phyloP scores from a whole-genome alignment of 176 grass and related monocot genomes.

The Aechmea fasciata region DNA sequence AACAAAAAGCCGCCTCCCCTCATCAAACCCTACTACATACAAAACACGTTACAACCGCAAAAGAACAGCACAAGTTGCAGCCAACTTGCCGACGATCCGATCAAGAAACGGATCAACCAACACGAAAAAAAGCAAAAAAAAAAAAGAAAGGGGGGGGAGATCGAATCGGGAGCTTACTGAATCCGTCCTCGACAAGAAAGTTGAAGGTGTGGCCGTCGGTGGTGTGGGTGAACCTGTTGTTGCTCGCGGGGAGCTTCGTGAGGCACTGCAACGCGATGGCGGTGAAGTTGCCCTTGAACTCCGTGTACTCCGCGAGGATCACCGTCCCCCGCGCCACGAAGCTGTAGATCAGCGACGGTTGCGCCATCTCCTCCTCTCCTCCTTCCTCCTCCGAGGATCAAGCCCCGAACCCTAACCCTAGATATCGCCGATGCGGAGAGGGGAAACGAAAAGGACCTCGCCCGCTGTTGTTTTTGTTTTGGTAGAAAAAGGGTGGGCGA shows the following conservation, averaged over 20 bases:
- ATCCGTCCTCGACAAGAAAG: constrained; percentile 93
- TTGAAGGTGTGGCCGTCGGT: constrained; percentile 96
- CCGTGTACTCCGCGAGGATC: constrained; percentile 80
- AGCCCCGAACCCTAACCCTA: background rate
- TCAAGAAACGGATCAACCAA: constrained; percentile 1
- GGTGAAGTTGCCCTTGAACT: constrained; percentile 94
- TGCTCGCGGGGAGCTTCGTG: constrained; percentile 79
- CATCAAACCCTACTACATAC: too few species aligned
- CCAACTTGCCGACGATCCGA: background rate
- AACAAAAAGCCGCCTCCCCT: too few species aligned
- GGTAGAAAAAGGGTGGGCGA: background rate
- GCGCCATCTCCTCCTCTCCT: constrained; percentile 42
- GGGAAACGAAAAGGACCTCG: background rate
- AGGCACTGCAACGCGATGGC: constrained; percentile 88
- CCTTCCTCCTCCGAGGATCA: background rate
- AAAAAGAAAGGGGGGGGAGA: background rate
- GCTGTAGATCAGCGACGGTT: constrained; percentile 87
- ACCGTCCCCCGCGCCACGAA: constrained; percentile 83
- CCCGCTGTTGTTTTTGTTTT: background rate
- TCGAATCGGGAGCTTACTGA: constrained; percentile 39
- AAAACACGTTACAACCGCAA: too few species aligned
- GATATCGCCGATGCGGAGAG: background rate
- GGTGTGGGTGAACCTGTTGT: constrained; percentile 94
- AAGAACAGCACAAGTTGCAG: too few species aligned
- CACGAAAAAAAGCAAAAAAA: background rate